Conservation (phyloP, 129 eudicot species). For the Flaveria sonorensis region DNA sequence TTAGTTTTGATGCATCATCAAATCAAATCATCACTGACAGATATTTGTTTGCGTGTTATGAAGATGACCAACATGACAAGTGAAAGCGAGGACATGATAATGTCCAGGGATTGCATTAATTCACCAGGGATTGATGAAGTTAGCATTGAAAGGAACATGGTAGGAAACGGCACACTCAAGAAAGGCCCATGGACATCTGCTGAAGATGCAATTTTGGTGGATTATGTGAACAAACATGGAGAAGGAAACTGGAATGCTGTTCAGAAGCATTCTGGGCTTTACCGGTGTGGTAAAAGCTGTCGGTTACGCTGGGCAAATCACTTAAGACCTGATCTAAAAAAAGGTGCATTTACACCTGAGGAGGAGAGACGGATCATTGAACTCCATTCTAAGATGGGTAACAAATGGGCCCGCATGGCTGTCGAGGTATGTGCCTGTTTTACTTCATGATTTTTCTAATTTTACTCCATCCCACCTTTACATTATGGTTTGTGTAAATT, state of each 20-base stretch:
- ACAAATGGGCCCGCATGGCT: conserved; percentile 99
- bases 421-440: conserved; percentile 55
- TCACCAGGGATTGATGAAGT: conserved; percentile 68
- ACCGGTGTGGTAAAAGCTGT: conserved; percentile 94
- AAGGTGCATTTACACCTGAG: conserved; percentile 75
- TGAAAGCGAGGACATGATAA: conserved; percentile 58
- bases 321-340: conserved; percentile 81
- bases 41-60: conserved; percentile 11
- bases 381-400: conserved; percentile 90
- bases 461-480: conserved; percentile 7
- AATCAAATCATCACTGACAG: conserved; percentile 10
- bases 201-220: conserved; percentile 85
- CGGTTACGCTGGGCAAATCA: conserved; percentile 96
- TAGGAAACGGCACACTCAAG: conserved; percentile 51
- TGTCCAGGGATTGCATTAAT: conserved; percentile 40
- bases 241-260: conserved; percentile 99
- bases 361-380: conserved; percentile 75
- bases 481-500: conserved; percentile 9
- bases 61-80: conserved; percentile 66
- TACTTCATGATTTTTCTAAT: not conserved
- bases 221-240: conserved; percentile 83
- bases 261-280: conserved; percentile 83
- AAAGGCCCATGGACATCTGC: conserved; percentile 98
- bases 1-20: conserved; percentile 5
- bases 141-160: conserved; percentile 48